Percentiles rank a stretch among this genome's conserved stretches.
These are phyloP conservation scores for Starmerella bombicola DNA, from an alignment of 805 yeast species.

Conservation along the genomic window DNA sequence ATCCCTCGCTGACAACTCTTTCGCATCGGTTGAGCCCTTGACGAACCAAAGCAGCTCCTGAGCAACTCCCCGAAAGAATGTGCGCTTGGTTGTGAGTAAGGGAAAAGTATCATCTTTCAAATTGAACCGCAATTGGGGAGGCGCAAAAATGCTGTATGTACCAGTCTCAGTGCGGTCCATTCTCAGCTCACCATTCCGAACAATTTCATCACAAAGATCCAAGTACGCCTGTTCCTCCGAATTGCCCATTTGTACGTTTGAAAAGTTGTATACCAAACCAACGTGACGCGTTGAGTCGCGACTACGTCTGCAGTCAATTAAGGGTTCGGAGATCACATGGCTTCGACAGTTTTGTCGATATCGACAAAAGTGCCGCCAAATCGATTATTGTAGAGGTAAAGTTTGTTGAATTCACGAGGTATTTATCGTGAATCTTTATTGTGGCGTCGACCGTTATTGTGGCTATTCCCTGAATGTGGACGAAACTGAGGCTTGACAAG, in stretches of 20 bases:
- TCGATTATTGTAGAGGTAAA: too few species aligned
- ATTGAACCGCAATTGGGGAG: slow-evolving; percentile 84
- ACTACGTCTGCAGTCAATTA: slow-evolving; percentile 1
- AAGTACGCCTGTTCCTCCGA: slow-evolving; percentile 75
- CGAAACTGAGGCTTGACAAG: slow-evolving; percentile 17
- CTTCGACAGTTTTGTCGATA: too few species aligned
- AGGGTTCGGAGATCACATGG: not conserved
- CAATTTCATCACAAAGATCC: slow-evolving; percentile 64
- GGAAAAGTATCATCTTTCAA: slow-evolving; percentile 68
- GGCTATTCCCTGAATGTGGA: too few species aligned
- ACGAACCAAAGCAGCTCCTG: slow-evolving; percentile 90
- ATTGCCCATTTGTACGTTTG: slow-evolving; percentile 6
- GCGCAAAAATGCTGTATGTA: slow-evolving; percentile 79
- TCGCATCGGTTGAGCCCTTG: slow-evolving; percentile 80
- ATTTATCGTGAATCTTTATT: too few species aligned
- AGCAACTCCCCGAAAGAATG: slow-evolving; percentile 77
- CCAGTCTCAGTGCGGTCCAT: slow-evolving; percentile 98
- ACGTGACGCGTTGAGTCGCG: not conserved
- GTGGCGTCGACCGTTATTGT: too few species aligned
- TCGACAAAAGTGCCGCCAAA: too few species aligned
- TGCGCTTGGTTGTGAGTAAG: slow-evolving; percentile 81
- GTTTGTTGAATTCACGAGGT: too few species aligned
- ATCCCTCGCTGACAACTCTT: slow-evolving; percentile 61
- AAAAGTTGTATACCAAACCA: slow-evolving; percentile 29
- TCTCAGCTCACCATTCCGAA: slow-evolving; percentile 75